A percentile compares a stretch with the other conserved stretches of the same genome.
phyloP scores from a whole-genome alignment of 257 asterid species.

The Solanum chilense region DNA sequence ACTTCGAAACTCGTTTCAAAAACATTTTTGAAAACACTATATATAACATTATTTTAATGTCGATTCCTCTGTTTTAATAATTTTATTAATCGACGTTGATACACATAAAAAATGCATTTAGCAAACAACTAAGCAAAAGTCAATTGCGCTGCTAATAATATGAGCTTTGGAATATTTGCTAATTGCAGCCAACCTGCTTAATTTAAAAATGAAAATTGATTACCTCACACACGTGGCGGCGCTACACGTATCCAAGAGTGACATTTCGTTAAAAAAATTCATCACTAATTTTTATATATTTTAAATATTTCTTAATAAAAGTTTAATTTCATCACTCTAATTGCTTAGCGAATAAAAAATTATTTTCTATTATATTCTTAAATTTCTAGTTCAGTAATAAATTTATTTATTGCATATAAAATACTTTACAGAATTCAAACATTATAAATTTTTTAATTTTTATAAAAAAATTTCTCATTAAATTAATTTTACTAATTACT shows the following conservation, averaged over 20 bases:
- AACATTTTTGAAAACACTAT: no score
- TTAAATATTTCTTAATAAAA: no score
- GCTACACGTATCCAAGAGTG: neutral
- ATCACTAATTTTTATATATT: no score
- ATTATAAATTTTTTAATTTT: neutral
- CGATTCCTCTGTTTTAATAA: neutral
- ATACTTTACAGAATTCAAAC: neutral
- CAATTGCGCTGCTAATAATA: neutral
- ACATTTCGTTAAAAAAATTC: neutral
- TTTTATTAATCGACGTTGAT: neutral
- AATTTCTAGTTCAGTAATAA: no score
- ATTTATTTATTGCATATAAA: neutral
- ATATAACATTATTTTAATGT: neutral
- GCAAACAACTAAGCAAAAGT: neutral
- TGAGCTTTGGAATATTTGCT: neutral
- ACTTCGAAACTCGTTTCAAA: no score
- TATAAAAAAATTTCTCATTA: neutral
- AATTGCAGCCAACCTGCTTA: neutral
- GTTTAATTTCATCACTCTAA: neutral
- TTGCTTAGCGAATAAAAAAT: neutral
- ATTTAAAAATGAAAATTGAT: neutral
- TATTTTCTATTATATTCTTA: no score
- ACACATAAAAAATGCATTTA: neutral
- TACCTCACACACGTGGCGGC: neutral
- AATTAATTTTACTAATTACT: neutral